A percentile compares a stretch with the other conserved stretches of the same genome.
Evolutionary conservation across 148 eudicot genomes (phyloP).

Genomic region (Selenicereus undatus): DNA sequence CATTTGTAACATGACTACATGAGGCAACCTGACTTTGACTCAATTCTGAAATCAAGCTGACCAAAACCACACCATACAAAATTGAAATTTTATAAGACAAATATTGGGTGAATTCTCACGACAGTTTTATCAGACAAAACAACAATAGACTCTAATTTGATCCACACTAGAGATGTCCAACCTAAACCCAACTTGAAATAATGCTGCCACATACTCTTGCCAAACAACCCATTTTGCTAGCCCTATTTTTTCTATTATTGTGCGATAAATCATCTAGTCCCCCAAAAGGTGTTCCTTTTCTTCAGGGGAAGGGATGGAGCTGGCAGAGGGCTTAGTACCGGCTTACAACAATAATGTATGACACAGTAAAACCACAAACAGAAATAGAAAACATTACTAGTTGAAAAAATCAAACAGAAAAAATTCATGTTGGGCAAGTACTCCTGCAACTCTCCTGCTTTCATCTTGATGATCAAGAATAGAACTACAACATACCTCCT

Average conservation of each 20-base stretch:
- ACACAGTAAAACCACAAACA: neutral
- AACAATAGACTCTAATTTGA: neutral
- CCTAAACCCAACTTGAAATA: neutral
- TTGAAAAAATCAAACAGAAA: neutral
- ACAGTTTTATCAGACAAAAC: neutral
- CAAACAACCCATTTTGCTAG: neutral
- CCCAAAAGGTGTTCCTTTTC: neutral
- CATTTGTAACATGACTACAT: neutral
- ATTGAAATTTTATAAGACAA: neutral
- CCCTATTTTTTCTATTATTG: neutral
- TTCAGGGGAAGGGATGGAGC: too few relatives aligned
- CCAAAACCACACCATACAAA: neutral
- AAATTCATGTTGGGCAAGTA: neutral
- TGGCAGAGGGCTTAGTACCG: too few relatives aligned
- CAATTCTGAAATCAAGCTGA: neutral
- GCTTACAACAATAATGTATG: neutral
- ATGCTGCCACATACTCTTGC: neutral
- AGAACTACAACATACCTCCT: slow-evolving; percentile 55
- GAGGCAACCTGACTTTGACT: neutral
- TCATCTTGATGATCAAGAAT: neutral
- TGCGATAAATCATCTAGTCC: neutral
- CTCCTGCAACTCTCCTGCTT: neutral
- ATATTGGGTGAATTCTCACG: neutral
- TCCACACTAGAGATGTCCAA: neutral
- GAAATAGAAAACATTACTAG: neutral